Conservation (phyloP, 1,284 basidiomycete genomes). For the Erythrobasidium hasegawianum region DNA sequence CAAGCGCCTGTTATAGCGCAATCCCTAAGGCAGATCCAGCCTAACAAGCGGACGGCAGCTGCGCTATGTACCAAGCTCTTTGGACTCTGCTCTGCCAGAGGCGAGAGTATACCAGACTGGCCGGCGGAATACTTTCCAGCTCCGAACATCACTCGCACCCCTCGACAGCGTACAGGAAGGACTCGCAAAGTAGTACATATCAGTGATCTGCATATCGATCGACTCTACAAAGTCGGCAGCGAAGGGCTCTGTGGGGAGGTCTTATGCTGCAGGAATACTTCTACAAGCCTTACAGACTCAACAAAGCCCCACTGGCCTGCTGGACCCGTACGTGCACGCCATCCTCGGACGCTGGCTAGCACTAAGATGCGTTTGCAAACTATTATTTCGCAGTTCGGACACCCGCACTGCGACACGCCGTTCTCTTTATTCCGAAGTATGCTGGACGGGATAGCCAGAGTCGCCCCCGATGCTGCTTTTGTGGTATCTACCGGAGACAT, state of each 20-base stretch:
- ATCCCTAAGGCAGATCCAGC: slow-evolving; percentile 56
- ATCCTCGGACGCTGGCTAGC: background rate
- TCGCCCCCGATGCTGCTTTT: slow-evolving; percentile 53
- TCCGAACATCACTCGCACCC: background rate
- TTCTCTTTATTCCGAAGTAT: slow-evolving; percentile 55
- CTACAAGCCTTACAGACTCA: background rate
- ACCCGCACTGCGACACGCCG: slow-evolving; percentile 57
- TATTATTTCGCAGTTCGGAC: slow-evolving; percentile 54
- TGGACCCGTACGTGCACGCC: background rate
- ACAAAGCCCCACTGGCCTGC: slow-evolving; percentile 7
- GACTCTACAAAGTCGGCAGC: slow-evolving; percentile 48
- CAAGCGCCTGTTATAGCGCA: slow-evolving; percentile 61
- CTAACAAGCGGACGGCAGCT: slow-evolving; percentile 55
- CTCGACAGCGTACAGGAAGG: slow-evolving; percentile 16
- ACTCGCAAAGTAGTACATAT: slow-evolving; percentile 45
- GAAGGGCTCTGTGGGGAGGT: slow-evolving; percentile 26
- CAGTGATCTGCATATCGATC: slow-evolving; percentile 47
- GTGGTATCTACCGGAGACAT: slow-evolving; percentile 63
- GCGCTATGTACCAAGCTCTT: slow-evolving; percentile 59
- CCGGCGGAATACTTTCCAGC: slow-evolving; percentile 29
- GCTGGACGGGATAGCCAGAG: slow-evolving; percentile 52
- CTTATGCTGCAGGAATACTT: slow-evolving; percentile 28
- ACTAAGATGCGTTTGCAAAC: slow-evolving; percentile 51
- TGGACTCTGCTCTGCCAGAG: slow-evolving; percentile 55
- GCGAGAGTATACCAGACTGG: slow-evolving; percentile 40